phyloP scores from a whole-genome alignment of 371 early-diverging fungal genomes.

The Mucor plumbeus region DNA sequence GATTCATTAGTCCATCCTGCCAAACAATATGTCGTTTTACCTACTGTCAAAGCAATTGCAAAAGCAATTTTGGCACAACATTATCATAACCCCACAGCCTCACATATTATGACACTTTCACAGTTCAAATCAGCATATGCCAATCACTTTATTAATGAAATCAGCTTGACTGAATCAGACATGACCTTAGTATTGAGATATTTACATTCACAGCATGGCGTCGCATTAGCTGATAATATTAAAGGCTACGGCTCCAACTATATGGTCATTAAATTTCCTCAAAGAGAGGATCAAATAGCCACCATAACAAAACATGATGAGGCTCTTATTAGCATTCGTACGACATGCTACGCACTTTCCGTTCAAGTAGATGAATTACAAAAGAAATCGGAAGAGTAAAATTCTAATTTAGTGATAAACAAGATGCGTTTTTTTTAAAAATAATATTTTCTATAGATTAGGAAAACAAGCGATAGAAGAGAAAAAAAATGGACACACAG shows the following conservation, averaged over 20 bases:
- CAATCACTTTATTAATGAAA: constrained; percentile 22
- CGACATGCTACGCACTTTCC: constrained; percentile 51
- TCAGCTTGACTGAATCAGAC: constrained; percentile 43
- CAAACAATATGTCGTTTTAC: constrained; percentile 35
- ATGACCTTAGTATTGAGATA: constrained; percentile 39
- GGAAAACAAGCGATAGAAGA: constrained; percentile 32
- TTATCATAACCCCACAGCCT: constrained; percentile 18
- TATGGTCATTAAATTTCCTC: constrained; percentile 46
- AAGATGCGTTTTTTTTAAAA: background rate
- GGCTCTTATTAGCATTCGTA: constrained; percentile 53
- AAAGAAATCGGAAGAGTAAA: constrained; percentile 37
- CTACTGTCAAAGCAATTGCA: constrained; percentile 36
- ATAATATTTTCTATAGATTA: constrained; percentile 3
- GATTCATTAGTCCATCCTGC: background rate
- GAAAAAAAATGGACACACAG: constrained; percentile 30
- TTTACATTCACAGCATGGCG: constrained; percentile 33
- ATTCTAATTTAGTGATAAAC: constrained; percentile 10
- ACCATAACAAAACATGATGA: constrained; percentile 51
- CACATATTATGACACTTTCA: constrained; percentile 35
- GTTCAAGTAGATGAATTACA: constrained; percentile 57
- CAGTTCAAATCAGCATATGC: constrained; percentile 41
- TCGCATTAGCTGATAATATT: constrained; percentile 37
- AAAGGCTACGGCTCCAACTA: constrained; percentile 40
- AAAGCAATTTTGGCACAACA: constrained; percentile 15
- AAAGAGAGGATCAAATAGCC: constrained; percentile 19